Evolutionary conservation across 2,329 filamentous ascomycete genomes (phyloP).

Genomic region (Colletotrichum magnum): DNA sequence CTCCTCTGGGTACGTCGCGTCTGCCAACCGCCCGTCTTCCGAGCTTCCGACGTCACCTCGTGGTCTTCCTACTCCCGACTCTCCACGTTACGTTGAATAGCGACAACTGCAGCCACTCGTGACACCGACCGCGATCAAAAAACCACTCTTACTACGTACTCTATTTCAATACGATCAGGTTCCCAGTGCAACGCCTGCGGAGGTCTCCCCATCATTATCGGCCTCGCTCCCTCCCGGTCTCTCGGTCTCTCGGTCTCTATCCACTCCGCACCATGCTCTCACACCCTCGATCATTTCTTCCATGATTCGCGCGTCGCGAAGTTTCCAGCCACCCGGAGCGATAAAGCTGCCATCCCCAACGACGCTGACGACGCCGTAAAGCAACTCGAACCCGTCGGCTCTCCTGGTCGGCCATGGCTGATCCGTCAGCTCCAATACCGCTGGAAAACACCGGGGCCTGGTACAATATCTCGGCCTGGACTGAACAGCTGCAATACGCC

Average conservation of each 20-base stretch:
- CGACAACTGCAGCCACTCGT: neutral
- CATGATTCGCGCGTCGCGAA: constrained; percentile 33
- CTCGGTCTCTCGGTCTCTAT: neutral
- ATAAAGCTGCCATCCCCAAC: constrained; percentile 24
- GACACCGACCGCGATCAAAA: neutral
- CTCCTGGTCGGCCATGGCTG: constrained; percentile 31
- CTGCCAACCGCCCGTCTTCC: neutral
- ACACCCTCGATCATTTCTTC: constrained; percentile 11
- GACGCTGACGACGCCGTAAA: neutral
- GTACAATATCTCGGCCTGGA: constrained; percentile 71
- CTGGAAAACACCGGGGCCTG: constrained; percentile 61
- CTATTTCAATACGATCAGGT: too few relatives aligned
- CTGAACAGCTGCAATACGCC: constrained; percentile 55
- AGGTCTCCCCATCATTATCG: neutral
- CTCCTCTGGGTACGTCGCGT: too few relatives aligned
- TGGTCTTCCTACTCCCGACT: neutral
- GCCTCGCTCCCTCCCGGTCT: neutral
- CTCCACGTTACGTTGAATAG: neutral
- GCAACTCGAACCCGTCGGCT: neutral
- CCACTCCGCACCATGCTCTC: constrained; percentile 27
- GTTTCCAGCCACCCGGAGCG: constrained; percentile 33
- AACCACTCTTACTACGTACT: neutral
- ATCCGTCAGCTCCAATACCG: constrained; percentile 3
- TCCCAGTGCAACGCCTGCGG: neutral
- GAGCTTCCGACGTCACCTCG: constrained; percentile 17